Evolutionary conservation across 768 basidiomycete genomes (phyloP), one percentile per base, ranked within the genome.

Genomic region (Naematelia encephala): DNA sequence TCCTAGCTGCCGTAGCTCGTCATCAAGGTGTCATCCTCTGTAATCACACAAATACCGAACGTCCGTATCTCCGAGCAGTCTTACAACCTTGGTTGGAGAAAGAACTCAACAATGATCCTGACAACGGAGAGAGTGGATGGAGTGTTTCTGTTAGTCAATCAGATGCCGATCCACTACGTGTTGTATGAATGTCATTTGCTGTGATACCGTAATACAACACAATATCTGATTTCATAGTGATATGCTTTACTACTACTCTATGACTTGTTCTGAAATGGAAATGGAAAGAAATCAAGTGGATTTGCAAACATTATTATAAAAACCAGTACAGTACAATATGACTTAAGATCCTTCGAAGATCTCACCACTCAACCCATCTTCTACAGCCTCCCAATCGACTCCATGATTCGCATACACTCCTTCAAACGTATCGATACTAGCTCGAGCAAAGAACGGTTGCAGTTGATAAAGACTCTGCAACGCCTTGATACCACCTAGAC

Each of bases 21-120:
- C 89, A 90, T 29, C 85, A 81, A 68, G 84, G 89, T 72, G 87
- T 96, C 72, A 83, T 96, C 62, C 82, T 96, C 56, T 91, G 91
- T 87, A 78, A 81, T 16, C 94, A 97, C 78, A 88, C 90, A 14
- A 92, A 92, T 78, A 93, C 93, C 45, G 94, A 98, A 79, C 88
- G 93, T 28, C 91, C 91, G 0, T 97, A 90, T 78, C 86, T 98
- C 55, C 84, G 63, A 3, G 55, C 86, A 16, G 79, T 84, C 22
- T 83, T 97, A 28, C 86, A 86, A 39, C 77, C 80, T 12, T 86
- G 84, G 77, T 80, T 97, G 61, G 72, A 76, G 60, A 64, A 71
- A 49, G 83, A 86, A 74, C 79, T 88, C 60, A 66, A 72, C 14
- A 76, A 67, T 39, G 75, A 77, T 45, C 56, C 51, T 75, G 44